These are phyloP conservation scores for Xylariaceae sp. DNA, from an alignment of 2,329 filamentous ascomycete species.

Conservation along the genomic window DNA sequence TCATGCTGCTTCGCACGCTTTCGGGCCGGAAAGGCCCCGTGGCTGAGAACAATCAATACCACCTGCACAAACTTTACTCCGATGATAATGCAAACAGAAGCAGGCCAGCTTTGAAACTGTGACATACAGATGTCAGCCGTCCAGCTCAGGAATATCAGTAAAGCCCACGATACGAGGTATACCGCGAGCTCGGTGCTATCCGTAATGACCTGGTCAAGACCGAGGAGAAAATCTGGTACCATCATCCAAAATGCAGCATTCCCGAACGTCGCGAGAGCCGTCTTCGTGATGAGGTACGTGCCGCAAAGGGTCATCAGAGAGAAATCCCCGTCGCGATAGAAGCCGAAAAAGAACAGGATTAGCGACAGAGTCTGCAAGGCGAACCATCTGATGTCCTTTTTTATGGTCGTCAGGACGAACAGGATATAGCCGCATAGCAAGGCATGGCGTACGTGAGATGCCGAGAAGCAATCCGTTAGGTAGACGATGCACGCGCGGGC, in stretches of 20 bases:
- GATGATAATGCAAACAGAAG: background rate
- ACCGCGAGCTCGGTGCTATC: slow-evolving; percentile 4
- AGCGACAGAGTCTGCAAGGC: slow-evolving; percentile 5
- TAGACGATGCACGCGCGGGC: background rate
- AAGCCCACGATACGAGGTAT: slow-evolving; percentile 4
- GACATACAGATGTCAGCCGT: background rate
- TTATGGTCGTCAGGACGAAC: background rate
- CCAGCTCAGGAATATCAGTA: background rate
- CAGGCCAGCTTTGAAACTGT: background rate
- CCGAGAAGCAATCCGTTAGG: background rate
- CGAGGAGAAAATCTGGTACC: slow-evolving; percentile 2
- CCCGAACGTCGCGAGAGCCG: slow-evolving; percentile 7
- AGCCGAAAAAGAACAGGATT: slow-evolving; percentile 1
- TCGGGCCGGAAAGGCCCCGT: background rate
- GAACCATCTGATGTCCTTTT: background rate
- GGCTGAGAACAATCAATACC: background rate
- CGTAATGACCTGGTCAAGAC: background rate
- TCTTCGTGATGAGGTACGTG: slow-evolving; percentile 5
- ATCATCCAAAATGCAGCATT: slow-evolving; percentile 5
- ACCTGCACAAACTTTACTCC: background rate
- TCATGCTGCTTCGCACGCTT: background rate
- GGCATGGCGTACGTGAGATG: background rate
- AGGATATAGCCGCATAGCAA: background rate
- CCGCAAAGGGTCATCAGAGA: slow-evolving; percentile 9
- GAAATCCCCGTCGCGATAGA: slow-evolving; percentile 6